Evolutionary conservation across 2,329 filamentous ascomycete species (phyloP), one percentile per base, ranked within the genome.

Genomic region (Penicillium capsulatum): DNA sequence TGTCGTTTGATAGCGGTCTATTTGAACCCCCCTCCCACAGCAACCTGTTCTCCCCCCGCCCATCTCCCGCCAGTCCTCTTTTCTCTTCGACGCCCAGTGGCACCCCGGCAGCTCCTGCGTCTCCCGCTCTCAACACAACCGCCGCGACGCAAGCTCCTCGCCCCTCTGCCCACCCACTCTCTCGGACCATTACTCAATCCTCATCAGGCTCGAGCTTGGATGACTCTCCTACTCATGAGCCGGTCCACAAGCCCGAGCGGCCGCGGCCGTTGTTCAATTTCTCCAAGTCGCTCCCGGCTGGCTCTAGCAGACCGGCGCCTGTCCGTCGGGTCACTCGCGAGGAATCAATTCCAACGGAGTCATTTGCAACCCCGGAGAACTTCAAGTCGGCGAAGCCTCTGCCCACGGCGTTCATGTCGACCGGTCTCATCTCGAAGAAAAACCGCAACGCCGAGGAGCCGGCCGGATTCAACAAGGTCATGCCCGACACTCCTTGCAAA

Each of bases 401-500:
- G 40, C 83, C 86, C 20, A 81, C 85, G 28, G 89, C 89, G 5
- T 96, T 96, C 66, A 89, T 88, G 73, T 97, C 92, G 1, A 97
- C 92, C 1, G 90, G 91, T 1, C 72, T 98, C 17, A 84, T 98
- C 38, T 96, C 92, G 8, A 98, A 98, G 69, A 86, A 94, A 64
- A 94, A 92, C 58, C 83, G 86, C 41, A 83, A 86, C 61, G 78
- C 83, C 0, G 87, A 96, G 51, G 77, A 87, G 36, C 77, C 63
- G 70, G 26, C 32, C 4, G 71, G 70, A 16, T 68, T 68, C 17
- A 76, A 75, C 64, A 81, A 83, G 59, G 76, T 78, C 19, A 90
- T 94, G 74, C 91, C 92, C 1, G 92, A 97, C 60, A 98, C 92
- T 1, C 92, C 92, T 1, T 97, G 92, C 67, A 98, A 97, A 71